phyloP scores from a whole-genome alignment of 345 rosid genomes.

The Boechera retrofracta region DNA sequence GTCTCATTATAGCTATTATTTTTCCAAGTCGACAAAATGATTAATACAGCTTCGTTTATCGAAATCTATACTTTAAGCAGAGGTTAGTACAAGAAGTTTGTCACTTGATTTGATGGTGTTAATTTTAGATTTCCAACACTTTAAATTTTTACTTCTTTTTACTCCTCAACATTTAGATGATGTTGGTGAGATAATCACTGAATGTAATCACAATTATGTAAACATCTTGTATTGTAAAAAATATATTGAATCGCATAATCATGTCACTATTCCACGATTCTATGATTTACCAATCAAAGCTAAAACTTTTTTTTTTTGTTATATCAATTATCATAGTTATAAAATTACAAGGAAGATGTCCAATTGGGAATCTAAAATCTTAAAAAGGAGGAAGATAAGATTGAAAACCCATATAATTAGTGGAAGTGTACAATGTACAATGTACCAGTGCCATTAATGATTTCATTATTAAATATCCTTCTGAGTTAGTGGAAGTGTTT shows the following conservation, averaged over 20 bases:
- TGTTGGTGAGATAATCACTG: not conserved
- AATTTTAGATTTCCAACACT: slow-evolving; percentile 16
- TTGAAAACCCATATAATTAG: slow-evolving; percentile 1
- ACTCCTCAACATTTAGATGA: not conserved
- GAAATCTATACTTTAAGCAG: slow-evolving; percentile 12
- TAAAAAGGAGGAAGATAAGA: not conserved
- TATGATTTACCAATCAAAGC: not conserved
- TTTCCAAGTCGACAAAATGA: slow-evolving; percentile 35
- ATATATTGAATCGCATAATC: not conserved
- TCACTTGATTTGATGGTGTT: slow-evolving; percentile 32
- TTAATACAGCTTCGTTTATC: slow-evolving; percentile 18
- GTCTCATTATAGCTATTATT: not conserved
- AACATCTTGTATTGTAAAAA: not conserved
- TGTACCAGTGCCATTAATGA: slow-evolving; percentile 24
- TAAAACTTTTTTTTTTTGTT: not conserved
- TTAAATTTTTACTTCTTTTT: not conserved
- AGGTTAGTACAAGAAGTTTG: slow-evolving; percentile 30
- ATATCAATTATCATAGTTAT: not conserved
- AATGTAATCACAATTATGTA: not conserved
- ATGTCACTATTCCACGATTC: not conserved
- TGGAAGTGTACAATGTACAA: slow-evolving; percentile 13
- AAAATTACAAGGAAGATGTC: not conserved
- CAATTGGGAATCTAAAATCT: not conserved
- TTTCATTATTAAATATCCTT: not conserved
- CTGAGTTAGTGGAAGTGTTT: slow-evolving; percentile 32